Evolutionary conservation across 208 protist genomes (phyloP).

Genomic region (Trypanosoma congolense): DNA sequence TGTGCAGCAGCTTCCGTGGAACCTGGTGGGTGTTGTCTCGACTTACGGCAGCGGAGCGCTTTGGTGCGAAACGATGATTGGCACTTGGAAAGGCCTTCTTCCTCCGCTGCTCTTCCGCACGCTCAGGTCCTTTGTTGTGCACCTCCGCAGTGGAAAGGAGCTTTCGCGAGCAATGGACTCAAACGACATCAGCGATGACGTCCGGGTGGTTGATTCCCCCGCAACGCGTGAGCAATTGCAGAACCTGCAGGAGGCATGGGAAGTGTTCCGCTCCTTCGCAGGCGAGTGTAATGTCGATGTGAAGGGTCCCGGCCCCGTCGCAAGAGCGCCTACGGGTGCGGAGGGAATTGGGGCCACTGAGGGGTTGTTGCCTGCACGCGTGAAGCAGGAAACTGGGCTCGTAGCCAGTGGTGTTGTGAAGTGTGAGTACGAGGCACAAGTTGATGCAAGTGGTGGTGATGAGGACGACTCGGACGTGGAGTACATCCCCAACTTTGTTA

Average conservation of each 20-base stretch:
- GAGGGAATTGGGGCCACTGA: no score
- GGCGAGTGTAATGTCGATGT: not conserved
- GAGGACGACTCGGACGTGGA: conserved; percentile 34
- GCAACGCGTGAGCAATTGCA: conserved; percentile 39
- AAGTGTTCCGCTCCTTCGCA: conserved; percentile 47
- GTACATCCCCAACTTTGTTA: conserved; percentile 56
- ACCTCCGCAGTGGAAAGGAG: conserved; percentile 56
- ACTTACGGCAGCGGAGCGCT: conserved; percentile 16
- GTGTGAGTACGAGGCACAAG: not conserved
- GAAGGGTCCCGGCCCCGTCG: not conserved
- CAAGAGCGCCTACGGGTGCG: no score
- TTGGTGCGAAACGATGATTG: conserved; percentile 72
- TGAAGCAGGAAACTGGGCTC: conserved; percentile 11
- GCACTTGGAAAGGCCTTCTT: conserved; percentile 56
- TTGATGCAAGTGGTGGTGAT: conserved; percentile 9
- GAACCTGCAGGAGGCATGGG: conserved; percentile 54
- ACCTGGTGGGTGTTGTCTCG: conserved; percentile 24
- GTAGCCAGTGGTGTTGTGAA: not conserved
- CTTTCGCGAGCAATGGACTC: conserved; percentile 42
- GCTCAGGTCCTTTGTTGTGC: conserved; percentile 49
- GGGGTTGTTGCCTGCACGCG: no score
- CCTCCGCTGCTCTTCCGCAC: conserved; percentile 35
- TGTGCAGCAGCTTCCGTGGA: conserved; percentile 67
- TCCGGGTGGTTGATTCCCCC: conserved; percentile 21
- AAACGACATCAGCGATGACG: conserved; percentile 15